Evolutionary conservation across 352 stramenopile species (phyloP).

Genomic region (Blastocystis sp.): DNA sequence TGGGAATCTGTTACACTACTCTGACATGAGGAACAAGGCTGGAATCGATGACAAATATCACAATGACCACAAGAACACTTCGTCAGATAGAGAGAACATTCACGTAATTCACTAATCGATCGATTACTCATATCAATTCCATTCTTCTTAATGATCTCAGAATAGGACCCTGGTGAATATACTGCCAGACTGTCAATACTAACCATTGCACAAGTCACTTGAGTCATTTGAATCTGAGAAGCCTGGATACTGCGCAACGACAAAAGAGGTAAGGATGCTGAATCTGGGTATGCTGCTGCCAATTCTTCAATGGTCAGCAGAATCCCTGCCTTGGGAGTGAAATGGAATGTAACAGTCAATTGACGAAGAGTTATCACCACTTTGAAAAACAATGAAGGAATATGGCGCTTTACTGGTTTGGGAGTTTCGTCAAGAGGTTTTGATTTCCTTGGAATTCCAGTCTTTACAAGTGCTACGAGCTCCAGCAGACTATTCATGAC

Average conservation of each 20-base stretch:
- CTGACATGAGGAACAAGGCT: background rate
- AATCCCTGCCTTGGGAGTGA: slow-evolving; percentile 2
- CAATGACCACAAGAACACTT: slow-evolving; percentile 12
- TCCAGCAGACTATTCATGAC: slow-evolving; percentile 2
- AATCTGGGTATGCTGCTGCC: background rate
- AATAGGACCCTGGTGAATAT: slow-evolving; percentile 15
- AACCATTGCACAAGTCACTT: background rate
- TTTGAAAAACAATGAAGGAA: background rate
- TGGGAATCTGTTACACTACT: background rate
- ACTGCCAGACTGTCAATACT: background rate
- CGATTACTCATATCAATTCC: background rate
- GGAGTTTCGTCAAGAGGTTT: background rate
- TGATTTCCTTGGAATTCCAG: background rate
- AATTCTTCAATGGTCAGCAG: slow-evolving; percentile 4
- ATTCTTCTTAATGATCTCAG: background rate
- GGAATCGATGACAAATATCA: background rate
- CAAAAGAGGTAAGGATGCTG: background rate
- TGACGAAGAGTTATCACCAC: background rate
- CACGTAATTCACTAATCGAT: background rate
- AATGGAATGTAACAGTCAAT: background rate
- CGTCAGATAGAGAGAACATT: background rate
- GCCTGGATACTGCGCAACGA: background rate
- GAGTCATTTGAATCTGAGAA: background rate
- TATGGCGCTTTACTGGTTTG: background rate
- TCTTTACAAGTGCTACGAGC: background rate